Evolutionary conservation across 345 rosid species (phyloP).

Genomic region (Euphorbia peplus): DNA sequence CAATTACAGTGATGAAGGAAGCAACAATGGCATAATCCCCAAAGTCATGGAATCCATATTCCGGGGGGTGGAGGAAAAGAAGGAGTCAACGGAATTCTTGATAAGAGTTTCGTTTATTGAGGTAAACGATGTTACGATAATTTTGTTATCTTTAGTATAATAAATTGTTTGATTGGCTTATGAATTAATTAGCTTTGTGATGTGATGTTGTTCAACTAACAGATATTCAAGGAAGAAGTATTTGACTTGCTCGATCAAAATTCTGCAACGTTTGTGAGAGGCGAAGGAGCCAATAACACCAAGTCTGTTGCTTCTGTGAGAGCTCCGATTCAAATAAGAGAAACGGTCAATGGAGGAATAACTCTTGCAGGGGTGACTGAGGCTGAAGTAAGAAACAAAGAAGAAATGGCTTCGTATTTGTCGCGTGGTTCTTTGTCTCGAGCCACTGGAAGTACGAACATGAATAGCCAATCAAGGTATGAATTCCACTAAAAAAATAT

Average conservation of each 20-base stretch:
- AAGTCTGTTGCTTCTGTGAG: slow-evolving; percentile 55
- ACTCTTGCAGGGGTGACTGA: slow-evolving; percentile 94
- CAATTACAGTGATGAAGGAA: slow-evolving; percentile 63
- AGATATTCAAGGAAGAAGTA: slow-evolving; percentile 98
- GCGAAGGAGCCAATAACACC: slow-evolving; percentile 34
- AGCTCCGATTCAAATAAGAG: slow-evolving; percentile 84
- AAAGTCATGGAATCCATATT: slow-evolving; percentile 81
- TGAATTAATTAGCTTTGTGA: slow-evolving; percentile 4
- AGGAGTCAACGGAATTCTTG: slow-evolving; percentile 54
- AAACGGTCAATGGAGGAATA: slow-evolving; percentile 86
- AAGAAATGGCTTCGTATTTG: slow-evolving; percentile 79
- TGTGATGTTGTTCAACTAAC: slow-evolving; percentile 17
- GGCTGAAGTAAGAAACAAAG: slow-evolving; percentile 79
- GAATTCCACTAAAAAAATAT: neutral
- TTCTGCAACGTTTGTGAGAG: slow-evolving; percentile 40
- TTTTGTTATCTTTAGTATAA: neutral
- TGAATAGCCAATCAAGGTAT: slow-evolving; percentile 98
- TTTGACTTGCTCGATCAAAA: slow-evolving; percentile 80
- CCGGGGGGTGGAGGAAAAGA: slow-evolving; percentile 42
- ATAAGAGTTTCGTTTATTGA: slow-evolving; percentile 93
- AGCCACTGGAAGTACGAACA: slow-evolving; percentile 95
- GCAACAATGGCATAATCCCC: slow-evolving; percentile 64
- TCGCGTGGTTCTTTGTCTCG: slow-evolving; percentile 77
- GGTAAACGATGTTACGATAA: slow-evolving; percentile 34
- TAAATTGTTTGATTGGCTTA: neutral